Evolutionary conservation across 257 asterid species (phyloP).

Genomic region (Solanum chmielewskii): DNA sequence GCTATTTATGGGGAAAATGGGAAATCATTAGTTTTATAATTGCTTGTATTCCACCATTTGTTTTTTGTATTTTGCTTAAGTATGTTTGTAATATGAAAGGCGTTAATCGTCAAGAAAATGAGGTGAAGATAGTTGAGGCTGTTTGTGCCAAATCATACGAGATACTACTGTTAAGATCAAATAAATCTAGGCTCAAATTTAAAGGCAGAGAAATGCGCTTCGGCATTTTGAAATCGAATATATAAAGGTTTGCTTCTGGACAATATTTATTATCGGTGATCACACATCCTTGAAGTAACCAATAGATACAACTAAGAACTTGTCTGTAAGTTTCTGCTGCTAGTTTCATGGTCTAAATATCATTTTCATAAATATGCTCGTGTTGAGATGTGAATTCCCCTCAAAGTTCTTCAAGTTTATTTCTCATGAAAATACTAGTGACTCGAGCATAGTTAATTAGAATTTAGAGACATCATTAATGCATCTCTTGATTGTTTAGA

Average conservation of each 20-base stretch:
- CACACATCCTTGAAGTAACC: conserved; percentile 93
- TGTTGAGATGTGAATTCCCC: not conserved
- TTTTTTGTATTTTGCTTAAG: too few relatives aligned
- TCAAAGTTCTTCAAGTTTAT: not conserved
- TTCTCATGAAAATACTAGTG: not conserved
- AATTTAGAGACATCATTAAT: not conserved
- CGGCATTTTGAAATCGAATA: conserved; percentile 95
- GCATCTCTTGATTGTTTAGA: not conserved
- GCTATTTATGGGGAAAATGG: too few relatives aligned
- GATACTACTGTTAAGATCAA: conserved; percentile 69
- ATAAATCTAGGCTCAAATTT: conserved; percentile 86
- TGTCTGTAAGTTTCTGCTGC: conserved; percentile 50
- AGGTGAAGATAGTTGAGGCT: conserved; percentile 50
- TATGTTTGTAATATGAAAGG: too few relatives aligned
- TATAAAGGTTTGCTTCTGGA: conserved; percentile 49
- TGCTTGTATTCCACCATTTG: too few relatives aligned
- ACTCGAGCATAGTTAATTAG: not conserved
- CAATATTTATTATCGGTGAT: not conserved
- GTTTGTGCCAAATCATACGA: conserved; percentile 87
- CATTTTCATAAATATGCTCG: not conserved
- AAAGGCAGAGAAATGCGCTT: conserved; percentile 86
- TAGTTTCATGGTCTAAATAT: not conserved
- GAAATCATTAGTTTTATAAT: too few relatives aligned
- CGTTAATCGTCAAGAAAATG: too few relatives aligned
- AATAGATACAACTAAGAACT: conserved; percentile 85